Percentiles rank a stretch among this genome's conserved stretches.
These are phyloP conservation scores for Rubia yunnanensis DNA, from an alignment of 257 asterid species.

Conservation along the genomic window DNA sequence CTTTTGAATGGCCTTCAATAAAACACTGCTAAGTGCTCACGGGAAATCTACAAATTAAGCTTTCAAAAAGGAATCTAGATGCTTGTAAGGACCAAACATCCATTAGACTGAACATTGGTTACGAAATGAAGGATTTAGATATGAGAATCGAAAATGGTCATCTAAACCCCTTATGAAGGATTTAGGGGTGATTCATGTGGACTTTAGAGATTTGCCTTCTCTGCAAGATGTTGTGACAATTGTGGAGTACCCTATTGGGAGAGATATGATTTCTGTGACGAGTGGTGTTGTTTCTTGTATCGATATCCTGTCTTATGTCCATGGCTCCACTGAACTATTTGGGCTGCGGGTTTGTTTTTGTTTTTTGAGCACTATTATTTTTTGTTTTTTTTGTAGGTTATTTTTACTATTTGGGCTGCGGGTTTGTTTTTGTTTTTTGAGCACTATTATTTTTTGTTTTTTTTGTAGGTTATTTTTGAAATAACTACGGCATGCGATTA, in stretches of 20 bases:
- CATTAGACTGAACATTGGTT: no score
- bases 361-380: not conserved
- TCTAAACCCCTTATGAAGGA: no score
- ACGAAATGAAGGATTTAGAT: no score
- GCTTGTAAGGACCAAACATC: no score
- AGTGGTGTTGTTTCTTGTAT: constrained; percentile 97
- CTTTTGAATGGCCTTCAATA: no score
- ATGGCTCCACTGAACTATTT: constrained; percentile 92
- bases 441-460: not conserved
- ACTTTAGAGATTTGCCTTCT: constrained; percentile 78
- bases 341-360: constrained; percentile 65
- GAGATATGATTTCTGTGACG: constrained; percentile 91
- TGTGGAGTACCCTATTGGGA: constrained; percentile 94
- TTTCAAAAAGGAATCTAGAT: no score
- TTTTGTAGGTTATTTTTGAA: not conserved
- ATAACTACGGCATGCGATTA: not conserved
- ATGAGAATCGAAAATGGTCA: no score
- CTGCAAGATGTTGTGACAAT: constrained; percentile 96
- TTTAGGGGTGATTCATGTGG: constrained; percentile 79
- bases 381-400: no score
- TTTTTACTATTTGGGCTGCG: constrained; percentile 88
- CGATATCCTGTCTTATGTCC: constrained; percentile 85
- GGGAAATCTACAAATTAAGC: no score
- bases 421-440: constrained; percentile 29
- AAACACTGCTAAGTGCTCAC: no score